Conservation (phyloP, 805 yeast species). For the Blastobotrys terrestris region DNA sequence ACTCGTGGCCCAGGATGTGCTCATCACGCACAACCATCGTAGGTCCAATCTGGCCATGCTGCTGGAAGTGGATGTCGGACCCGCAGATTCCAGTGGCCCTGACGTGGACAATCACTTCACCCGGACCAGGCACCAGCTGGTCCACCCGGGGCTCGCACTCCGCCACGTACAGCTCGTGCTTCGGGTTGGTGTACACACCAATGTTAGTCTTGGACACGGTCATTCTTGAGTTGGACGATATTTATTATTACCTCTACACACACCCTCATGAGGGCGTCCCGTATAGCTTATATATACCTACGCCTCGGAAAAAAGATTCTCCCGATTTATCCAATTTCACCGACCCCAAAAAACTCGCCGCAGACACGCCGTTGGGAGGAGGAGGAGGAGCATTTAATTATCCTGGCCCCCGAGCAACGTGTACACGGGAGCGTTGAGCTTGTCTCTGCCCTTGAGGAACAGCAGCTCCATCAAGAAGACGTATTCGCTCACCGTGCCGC, state of each 20-base stretch:
- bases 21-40: constrained; percentile 56
- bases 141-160: constrained; percentile 22
- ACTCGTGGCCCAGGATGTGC: constrained; percentile 53
- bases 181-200: constrained; percentile 28
- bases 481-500: constrained; percentile 72
- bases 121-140: constrained; percentile 29
- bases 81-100: constrained; percentile 72
- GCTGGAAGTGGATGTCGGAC: constrained; percentile 63
- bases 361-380: too few relatives aligned
- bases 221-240: background rate
- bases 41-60: constrained; percentile 54
- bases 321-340: background rate
- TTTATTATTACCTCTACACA: background rate
- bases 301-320: background rate
- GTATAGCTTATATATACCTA: background rate
- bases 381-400: too few relatives aligned
- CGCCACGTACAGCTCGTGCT: constrained; percentile 26
- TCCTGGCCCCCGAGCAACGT: constrained; percentile 79
- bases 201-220: constrained; percentile 14
- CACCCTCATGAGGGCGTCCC: background rate
- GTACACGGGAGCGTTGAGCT: constrained; percentile 78
- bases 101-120: constrained; percentile 49
- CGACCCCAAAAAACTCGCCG: background rate
- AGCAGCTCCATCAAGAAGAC: constrained; percentile 90
- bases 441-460: constrained; percentile 89